Evolutionary conservation across 208 protist genomes (phyloP), one percentile per base, ranked within the genome.

Genomic region (Phytomonas francai): DNA sequence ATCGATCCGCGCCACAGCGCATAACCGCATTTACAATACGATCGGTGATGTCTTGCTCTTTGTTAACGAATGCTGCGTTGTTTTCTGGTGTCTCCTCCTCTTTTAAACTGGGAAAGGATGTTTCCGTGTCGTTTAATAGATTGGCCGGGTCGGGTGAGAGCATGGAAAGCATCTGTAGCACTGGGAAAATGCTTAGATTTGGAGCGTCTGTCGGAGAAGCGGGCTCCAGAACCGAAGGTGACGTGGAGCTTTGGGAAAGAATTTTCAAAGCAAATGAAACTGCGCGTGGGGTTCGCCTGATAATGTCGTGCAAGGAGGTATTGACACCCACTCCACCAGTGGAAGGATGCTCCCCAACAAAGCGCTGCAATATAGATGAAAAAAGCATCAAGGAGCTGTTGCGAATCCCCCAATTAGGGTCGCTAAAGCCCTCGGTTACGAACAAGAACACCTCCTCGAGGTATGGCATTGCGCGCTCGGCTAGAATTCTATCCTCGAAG

Each of bases 361-460:
- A 89, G 60, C 94, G 88, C 33, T 93, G 89, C 11, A 97, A 78
- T 27, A 97, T 85, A 11, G 90, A 78, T 7, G 91, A 85, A 70
- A 91, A 97, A 8, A 96, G 80, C 85, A 97, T 97, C 0, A 97
- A 67, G 25, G 86, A 93, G 75, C 86, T 94, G 77, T 97, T 97
- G 30, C 90, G 80, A 65, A 95, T 93, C 54, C 83, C 78, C 94
- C 94, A 97, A 66, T 78, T 88, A 25, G 61, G 60, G 60, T 93
- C 73, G 67, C 85, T 79, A 72, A 97, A 95, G 31, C 91, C 91
- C 14, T 76, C 71, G 6, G 88, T 87, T 11, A 87, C 78, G n/a
- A 87, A 70, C 49, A 78, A 87, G 78, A 97, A 93, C 36, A 85
- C 88, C 30, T 89, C 80, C 75, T 95, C 83, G 7, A 94, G 67